Evolutionary conservation across 2,329 filamentous ascomycete species (phyloP), one percentile per base, ranked within the genome.

Genomic region (Calonectria hawksworthii): DNA sequence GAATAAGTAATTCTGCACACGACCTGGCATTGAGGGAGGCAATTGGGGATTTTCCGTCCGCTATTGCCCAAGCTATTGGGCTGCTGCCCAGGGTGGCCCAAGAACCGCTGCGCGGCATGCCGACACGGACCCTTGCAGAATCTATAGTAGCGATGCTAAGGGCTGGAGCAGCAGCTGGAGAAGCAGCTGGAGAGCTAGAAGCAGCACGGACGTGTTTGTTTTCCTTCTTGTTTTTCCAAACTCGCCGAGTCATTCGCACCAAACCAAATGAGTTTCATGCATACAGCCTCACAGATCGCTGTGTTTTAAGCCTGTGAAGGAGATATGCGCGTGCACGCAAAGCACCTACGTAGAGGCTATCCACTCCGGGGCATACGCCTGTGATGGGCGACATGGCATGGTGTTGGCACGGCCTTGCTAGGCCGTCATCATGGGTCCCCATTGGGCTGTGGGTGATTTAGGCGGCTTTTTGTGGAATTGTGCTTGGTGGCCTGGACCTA

Each of bases 1-100:
- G 71, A 79, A 78, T 59, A 72, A 74, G 75, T 71, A 79, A 79
- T 76, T 41, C 72, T 75, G 68, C 68, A 71, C 59, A 64, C 73
- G 75, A 56, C 50, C 28, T 63, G 67, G 61, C 61, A 74, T 70
- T 63, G 61, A 51, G 36, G 36, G 36, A 63, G 34, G 67, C 67
- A 59, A 74, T 74, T 70, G 38, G 26, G 51, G 51, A 51, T 51
- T 59, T 32, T 36, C 34, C 26, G 18, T 61, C 44, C 61, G 36
- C 23, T 50, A 68, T 67, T 51, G 72, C 56, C 56, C 36, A 63
- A 65, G 26, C 65, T 47, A 64, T 70, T 64, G 56, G 68, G 38
- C n/a, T 47, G 26, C 32, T 30, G 34, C 52, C 70, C 28, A 61
- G 51, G 59, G 54, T 70, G 51, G 61, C 41, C 67, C 61, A 38